Percentiles rank a stretch among this genome's conserved stretches.
These are phyloP conservation scores for Fusarium pilosicola DNA, from an alignment of 2,329 filamentous ascomycete species.

Conservation along the genomic window DNA sequence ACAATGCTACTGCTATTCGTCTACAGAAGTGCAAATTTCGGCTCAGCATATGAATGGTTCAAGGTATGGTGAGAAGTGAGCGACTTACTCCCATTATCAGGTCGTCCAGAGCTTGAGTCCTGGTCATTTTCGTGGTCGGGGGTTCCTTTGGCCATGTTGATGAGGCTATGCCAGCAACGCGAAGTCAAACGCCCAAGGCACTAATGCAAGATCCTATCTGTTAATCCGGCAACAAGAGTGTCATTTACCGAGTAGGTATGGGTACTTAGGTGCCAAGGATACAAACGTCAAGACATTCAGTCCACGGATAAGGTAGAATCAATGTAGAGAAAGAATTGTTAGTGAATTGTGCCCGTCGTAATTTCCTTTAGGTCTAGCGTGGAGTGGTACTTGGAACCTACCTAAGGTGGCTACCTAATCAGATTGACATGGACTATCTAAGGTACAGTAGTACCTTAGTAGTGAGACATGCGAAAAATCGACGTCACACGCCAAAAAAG, in stretches of 20 bases:
- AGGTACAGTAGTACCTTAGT: too few relatives aligned
- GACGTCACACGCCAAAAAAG: constrained; percentile 9
- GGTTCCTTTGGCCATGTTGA: constrained; percentile 31
- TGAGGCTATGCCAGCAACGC: background rate
- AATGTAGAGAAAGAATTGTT: constrained; percentile 25
- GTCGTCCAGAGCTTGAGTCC: constrained; percentile 56
- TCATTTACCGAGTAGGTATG: background rate
- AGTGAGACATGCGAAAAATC: background rate
- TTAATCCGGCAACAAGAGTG: background rate
- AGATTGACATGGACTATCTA: background rate
- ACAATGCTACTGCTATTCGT: constrained; percentile 94
- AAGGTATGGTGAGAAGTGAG: background rate
- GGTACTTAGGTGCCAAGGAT: background rate
- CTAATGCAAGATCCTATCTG: background rate
- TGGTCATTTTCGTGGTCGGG: constrained; percentile 27
- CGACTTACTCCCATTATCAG: constrained; percentile 65
- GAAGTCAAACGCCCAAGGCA: background rate
- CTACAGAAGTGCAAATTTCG: constrained; percentile 50
- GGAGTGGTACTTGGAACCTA: background rate
- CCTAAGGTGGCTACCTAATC: background rate
- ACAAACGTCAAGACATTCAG: background rate
- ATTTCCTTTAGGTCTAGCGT: constrained; percentile 19
- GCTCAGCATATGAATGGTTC: background rate
- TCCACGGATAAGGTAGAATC: background rate
- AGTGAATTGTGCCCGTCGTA: constrained; percentile 27